Evolutionary conservation across 257 asterid genomes (phyloP), one percentile per base, ranked within the genome.

Genomic region (Thymus mandschuricus): DNA sequence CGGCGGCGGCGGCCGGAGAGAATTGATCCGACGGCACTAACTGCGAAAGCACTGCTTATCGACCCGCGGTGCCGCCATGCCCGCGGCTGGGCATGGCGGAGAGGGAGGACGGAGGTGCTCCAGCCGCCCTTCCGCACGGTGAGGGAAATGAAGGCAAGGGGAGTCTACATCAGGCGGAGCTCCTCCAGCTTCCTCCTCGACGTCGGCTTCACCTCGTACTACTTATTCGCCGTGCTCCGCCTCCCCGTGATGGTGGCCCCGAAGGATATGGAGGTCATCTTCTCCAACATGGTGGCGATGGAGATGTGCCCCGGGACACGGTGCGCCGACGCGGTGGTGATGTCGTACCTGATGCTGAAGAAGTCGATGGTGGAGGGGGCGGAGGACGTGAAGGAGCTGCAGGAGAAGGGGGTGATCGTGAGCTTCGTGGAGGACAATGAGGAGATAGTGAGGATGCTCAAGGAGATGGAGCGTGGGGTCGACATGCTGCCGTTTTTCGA

Each of bases 381-480:
- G 1, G 30, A 44, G 5, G 84, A 82, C 4, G 74, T 82, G 1
- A 60, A 73, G 50, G 81, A 66, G 68, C 34, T 83, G 29, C 77
- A 68, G 46, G 78, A 75, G 40, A 78, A 41, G 33, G 76, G 73
- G 29, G 72, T 78, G 21, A 50, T 80, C 9, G 44, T 64, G 63
- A 75, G 70, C 55, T 43, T 38, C 41, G 60, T 75, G 34, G 78
- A 71, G 6, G 75, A 60, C 40, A 75, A 83, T 29, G 74, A 72
- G 40, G 84, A 84, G 35, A 86, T 73, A 1, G 78, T 73, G 13
- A 66, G 67, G 30, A 11, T 81, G 58, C 78, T 75, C 10, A 65
- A 75, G 46, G 81, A 63, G 54, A 65, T 81, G 8, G 72, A 78
- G 8, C 69, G 54, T 50, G 83, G 57, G 40, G 4, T 1, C 5